A percentile compares a stretch with the other conserved stretches of the same genome.
Evolutionary conservation across 768 basidiomycete species (phyloP).

Genomic region (Albatrellus ellisii): DNA sequence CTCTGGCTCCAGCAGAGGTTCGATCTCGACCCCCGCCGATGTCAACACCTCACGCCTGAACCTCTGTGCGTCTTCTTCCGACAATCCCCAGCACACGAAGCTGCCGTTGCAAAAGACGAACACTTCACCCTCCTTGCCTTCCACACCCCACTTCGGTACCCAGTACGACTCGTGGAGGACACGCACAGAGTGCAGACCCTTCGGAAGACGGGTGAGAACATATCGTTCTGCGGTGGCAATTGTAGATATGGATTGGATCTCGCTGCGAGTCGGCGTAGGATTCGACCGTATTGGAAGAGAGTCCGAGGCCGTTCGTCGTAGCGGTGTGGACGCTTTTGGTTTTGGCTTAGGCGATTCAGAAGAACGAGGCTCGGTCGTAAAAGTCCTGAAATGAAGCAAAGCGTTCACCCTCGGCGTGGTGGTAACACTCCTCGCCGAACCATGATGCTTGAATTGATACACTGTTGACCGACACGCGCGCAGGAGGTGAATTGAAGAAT

Average conservation of each 20-base stretch:
- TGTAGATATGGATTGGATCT: constrained; percentile 71
- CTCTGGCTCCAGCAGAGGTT: constrained; percentile 53
- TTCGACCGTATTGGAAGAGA: constrained; percentile 80
- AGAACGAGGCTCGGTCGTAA: neutral
- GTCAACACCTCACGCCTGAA: constrained; percentile 55
- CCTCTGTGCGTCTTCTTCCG: constrained; percentile 54
- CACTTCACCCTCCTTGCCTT: constrained; percentile 58
- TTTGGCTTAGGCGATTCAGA: constrained; percentile 26
- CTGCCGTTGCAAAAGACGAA: constrained; percentile 85
- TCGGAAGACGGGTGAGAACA: constrained; percentile 47
- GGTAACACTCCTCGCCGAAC: no score
- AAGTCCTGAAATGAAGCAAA: no score
- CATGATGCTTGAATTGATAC: no score
- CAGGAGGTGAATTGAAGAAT: no score
- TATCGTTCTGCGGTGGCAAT: constrained; percentile 83
- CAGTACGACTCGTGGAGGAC: constrained; percentile 69
- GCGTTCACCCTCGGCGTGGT: no score
- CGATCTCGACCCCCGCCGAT: constrained; percentile 45
- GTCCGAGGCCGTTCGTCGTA: constrained; percentile 72
- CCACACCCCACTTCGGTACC: constrained; percentile 50
- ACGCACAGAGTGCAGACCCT: constrained; percentile 38
- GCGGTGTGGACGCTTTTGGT: constrained; percentile 71
- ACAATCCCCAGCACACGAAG: constrained; percentile 84
- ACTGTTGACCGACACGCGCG: no score
- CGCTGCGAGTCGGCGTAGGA: constrained; percentile 73